Percentiles rank a stretch among this genome's conserved stretches.
phyloP scores from a whole-genome alignment of 2,329 filamentous ascomycete genomes.

The Cladosporium sp. region DNA sequence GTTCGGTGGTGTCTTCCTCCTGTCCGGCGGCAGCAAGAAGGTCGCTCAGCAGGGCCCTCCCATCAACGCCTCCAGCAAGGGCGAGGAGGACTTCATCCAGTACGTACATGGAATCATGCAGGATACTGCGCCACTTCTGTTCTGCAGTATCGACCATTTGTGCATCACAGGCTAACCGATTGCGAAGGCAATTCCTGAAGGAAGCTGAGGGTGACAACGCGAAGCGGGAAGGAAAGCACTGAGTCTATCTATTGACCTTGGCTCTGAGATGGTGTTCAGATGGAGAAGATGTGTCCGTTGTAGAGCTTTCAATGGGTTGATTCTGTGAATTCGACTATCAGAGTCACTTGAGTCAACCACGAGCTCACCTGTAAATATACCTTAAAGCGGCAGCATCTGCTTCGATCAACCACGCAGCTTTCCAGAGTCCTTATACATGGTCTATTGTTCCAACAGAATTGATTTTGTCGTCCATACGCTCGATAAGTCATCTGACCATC shows the following conservation, averaged over 20 bases:
- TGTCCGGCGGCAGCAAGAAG: constrained; percentile 43
- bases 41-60: constrained; percentile 46
- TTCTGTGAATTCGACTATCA: too few relatives aligned
- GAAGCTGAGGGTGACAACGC: constrained; percentile 38
- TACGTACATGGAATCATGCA: constrained; percentile 35
- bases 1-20: constrained; percentile 40
- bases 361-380: constrained; percentile 12
- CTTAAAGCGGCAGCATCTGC: constrained; percentile 11
- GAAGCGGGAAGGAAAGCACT: constrained; percentile 31
- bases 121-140: too few relatives aligned
- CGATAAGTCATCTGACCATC: too few relatives aligned
- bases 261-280: neutral
- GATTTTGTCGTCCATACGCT: too few relatives aligned
- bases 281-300: constrained; percentile 5
- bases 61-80: constrained; percentile 59
- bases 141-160: neutral
- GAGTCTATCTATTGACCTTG: neutral
- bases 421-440: too few relatives aligned
- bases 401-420: neutral
- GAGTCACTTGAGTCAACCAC: neutral
- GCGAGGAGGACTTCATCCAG: constrained; percentile 64
- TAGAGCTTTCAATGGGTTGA: neutral
- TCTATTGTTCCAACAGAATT: too few relatives aligned
- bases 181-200: constrained; percentile 44
- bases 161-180: constrained; percentile 7